Percentiles rank a stretch among this genome's conserved stretches.
Evolutionary conservation across 176 grass and related monocot species (phyloP).

Genomic region (Eragrostis curvula): DNA sequence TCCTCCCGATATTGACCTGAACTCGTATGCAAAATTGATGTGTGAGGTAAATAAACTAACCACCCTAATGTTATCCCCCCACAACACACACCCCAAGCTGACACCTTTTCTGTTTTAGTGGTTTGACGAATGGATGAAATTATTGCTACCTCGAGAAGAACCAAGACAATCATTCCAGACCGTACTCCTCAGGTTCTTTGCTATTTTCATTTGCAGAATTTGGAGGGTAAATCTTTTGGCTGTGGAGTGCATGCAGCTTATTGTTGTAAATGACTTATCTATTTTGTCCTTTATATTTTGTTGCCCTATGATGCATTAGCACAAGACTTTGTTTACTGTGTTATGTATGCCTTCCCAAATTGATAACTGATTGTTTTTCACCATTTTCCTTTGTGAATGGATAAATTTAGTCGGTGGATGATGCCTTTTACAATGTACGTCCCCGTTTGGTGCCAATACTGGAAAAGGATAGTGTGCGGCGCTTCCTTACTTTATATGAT

Average conservation of each 20-base stretch:
- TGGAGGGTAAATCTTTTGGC: background rate
- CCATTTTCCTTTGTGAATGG: background rate
- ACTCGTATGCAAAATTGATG: background rate
- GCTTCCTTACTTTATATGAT: background rate
- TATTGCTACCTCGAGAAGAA: background rate
- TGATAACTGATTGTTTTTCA: background rate
- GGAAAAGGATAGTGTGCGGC: background rate
- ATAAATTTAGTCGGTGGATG: background rate
- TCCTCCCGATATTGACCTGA: background rate
- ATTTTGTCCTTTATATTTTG: background rate
- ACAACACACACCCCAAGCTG: too few species aligned
- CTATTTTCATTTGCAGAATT: constrained; percentile 1
- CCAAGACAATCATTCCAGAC: constrained; percentile 22
- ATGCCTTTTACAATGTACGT: background rate
- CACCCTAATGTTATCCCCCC: too few species aligned
- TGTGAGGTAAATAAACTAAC: constrained; percentile 11
- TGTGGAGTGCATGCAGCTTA: background rate
- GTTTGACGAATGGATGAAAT: background rate
- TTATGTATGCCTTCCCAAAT: background rate
- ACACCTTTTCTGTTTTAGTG: constrained; percentile 6
- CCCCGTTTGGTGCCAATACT: background rate
- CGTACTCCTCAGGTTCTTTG: constrained; percentile 29
- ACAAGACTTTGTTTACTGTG: background rate
- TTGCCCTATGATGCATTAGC: background rate
- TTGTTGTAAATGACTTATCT: background rate